Evolutionary conservation across 768 basidiomycete species (phyloP).

Genomic region (Termitomyces sp.): DNA sequence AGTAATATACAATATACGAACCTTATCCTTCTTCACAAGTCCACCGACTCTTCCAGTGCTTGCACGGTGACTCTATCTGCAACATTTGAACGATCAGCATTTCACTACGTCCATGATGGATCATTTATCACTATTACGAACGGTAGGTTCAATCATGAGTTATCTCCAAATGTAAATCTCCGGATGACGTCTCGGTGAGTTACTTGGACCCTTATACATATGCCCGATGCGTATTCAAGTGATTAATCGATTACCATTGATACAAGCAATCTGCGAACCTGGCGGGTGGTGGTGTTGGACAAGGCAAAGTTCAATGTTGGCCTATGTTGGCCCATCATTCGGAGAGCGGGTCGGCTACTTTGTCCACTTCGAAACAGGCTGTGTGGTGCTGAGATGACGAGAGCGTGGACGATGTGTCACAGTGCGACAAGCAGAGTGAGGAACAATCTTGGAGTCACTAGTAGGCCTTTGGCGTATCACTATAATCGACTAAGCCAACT

Average conservation of each 20-base stretch:
- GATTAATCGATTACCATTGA: not conserved
- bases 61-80: not conserved
- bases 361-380: not conserved
- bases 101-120: too few species aligned
- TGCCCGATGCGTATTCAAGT: not conserved
- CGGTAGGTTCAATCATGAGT: not conserved
- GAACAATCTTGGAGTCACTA: not conserved
- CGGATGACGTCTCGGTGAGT: not conserved
- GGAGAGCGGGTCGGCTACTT: not conserved
- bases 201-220: not conserved
- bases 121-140: not conserved
- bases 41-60: not conserved
- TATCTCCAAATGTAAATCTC: not conserved
- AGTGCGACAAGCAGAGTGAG: not conserved
- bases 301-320: constrained; percentile 2
- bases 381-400: not conserved
- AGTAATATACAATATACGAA: not conserved
- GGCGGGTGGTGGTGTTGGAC: not conserved
- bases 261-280: not conserved
- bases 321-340: constrained; percentile 7
- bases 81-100: not conserved
- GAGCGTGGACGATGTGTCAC: not conserved
- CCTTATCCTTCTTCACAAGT: not conserved
- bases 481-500: too few species aligned
- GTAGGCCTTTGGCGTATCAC: not conserved